Base-by-base conservation (phyloP, 805 yeast genomes). In the Kodamaea restingae region DNA sequence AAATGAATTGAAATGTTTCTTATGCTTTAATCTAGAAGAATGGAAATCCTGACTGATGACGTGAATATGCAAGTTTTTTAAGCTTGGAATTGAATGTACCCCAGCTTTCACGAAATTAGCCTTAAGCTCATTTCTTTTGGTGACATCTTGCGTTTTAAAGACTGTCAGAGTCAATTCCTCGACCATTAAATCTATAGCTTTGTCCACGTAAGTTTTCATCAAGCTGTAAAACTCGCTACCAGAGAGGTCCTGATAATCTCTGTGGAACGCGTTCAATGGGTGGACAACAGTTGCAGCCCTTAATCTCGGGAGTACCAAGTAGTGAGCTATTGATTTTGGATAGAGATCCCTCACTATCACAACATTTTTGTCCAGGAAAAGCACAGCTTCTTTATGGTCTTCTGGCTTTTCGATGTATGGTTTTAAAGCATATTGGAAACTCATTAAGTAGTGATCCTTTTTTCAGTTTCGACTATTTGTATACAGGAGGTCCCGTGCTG, bases 1-100 rank as follows among this genome's bases (percentile, higher is more conserved):
- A 60, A 86, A 86, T 3, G 88, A 80, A 52, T 80, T 80, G 56
- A 77, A 85, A 56, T 86, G 95, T 40, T 67, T 71, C 43, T 71
- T 75, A 48, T 78, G 65, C 55, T 84, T 85, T 61, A 85, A 40
- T 18, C 65, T 51, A 0, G 60, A 61, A 7, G 84, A 75, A 46
- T 65, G 50, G 50, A 81, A 73, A 56, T 86, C 95, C 35, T 62
- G 65, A 0, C 88, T 78, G 35, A 86, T 67, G 17, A 86, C 76
- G 61, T 86, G 95, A 14, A 86, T 63, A 51, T 86, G 95, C 32
- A 85, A 50, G 54, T 86, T 84, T 28, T 58, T 60, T 71, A 85
- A 55, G 1, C 88, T 80, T 2, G 95, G 95, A 2, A 71, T 71
- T 4, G 84, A 58, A 58, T 86, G 95, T 18, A 84, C 70, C 0